phyloP scores from a whole-genome alignment of 768 basidiomycete species.

The Xanthoconium stramineum region DNA sequence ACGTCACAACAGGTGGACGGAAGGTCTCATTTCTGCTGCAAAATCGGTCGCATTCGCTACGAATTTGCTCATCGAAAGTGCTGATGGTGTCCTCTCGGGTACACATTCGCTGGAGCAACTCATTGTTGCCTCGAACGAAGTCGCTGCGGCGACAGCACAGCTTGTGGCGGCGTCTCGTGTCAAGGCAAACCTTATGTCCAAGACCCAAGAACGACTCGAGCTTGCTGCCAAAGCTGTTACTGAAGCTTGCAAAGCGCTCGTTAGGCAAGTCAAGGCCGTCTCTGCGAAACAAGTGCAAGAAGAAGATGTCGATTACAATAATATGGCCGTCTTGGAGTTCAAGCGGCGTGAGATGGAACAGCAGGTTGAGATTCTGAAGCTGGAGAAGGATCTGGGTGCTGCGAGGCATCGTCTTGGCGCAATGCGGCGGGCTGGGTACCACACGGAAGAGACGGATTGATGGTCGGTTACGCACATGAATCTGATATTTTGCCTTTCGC shows the following conservation, averaged over 20 bases:
- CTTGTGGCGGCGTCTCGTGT: slow-evolving; percentile 98
- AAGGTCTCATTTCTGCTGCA: slow-evolving; percentile 96
- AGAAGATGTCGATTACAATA: slow-evolving; percentile 81
- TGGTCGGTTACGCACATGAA: not conserved
- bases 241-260: slow-evolving; percentile 94
- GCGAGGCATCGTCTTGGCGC: slow-evolving; percentile 78
- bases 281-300: slow-evolving; percentile 77
- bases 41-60: slow-evolving; percentile 98
- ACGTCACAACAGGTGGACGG: slow-evolving; percentile 99
- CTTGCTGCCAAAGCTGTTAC: slow-evolving; percentile 96
- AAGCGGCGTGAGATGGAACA: slow-evolving; percentile 99
- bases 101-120: slow-evolving; percentile 98
- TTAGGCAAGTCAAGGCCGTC: slow-evolving; percentile 93
- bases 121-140: slow-evolving; percentile 99
- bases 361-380: slow-evolving; percentile 94
- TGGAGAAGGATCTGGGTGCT: slow-evolving; percentile 93
- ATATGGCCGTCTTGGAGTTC: slow-evolving; percentile 93
- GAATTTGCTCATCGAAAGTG: slow-evolving; percentile 91
- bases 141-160: slow-evolving; percentile 95
- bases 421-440: slow-evolving; percentile 88
- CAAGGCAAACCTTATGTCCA: slow-evolving; percentile 97
- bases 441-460: slow-evolving; percentile 78
- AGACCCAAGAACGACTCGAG: slow-evolving; percentile 95
- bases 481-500: not conserved
- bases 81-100: slow-evolving; percentile 95